Base-by-base conservation (phyloP, 2,329 filamentous ascomycete genomes). In the Phyllosticta ampelicida region DNA sequence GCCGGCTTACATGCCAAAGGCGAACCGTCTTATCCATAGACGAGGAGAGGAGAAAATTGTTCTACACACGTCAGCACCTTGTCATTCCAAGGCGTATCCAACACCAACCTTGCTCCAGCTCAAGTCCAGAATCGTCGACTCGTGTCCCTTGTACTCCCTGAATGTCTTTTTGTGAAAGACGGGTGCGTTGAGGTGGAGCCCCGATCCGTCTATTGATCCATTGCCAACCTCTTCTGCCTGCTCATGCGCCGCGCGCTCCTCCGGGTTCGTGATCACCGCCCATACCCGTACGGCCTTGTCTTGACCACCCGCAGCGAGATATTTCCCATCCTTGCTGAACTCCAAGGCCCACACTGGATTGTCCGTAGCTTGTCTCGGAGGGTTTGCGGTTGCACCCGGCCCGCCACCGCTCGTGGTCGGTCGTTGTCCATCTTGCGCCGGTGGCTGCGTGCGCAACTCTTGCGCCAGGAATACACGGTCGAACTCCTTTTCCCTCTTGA, bases 11-110 rank as follows among this genome's bases (percentile, higher is more conserved):
- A 72, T 99, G 94, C 92, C 94, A 99, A 53, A 99, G 73, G 13
- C 90, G 83, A 11, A 99, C 94, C 0, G 91, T 96, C 76, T 96
- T 96, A 70, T 99, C 94, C 90, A 97, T 96, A 0, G 91, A 96
- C 0, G 91, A 95, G 3, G 92, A 96, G 16, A 99, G 78, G 26
- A 99, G 73, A 65, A 99, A 99, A 70, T 95, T 96, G 73, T 99
- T 99, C 78, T 82, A 50, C 18, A 50, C 18, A 62, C 48, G 56
- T 59, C 51, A 51, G 29, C 23, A 6, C 9, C 36, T 9, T 20
- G 18, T 19, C 18, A 19, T 26, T 26, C 4, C 23, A 48, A 10
- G 44, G 29, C n/a, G 16, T 5, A 48, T 26, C 28, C 36, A 30
- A 55, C 19, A 65, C 71, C 59, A 72, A 81, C 79, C 73, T 97